phyloP scores from a whole-genome alignment of 495 filamentous ascomycete genomes.

The Hypoxylon fuscum region DNA sequence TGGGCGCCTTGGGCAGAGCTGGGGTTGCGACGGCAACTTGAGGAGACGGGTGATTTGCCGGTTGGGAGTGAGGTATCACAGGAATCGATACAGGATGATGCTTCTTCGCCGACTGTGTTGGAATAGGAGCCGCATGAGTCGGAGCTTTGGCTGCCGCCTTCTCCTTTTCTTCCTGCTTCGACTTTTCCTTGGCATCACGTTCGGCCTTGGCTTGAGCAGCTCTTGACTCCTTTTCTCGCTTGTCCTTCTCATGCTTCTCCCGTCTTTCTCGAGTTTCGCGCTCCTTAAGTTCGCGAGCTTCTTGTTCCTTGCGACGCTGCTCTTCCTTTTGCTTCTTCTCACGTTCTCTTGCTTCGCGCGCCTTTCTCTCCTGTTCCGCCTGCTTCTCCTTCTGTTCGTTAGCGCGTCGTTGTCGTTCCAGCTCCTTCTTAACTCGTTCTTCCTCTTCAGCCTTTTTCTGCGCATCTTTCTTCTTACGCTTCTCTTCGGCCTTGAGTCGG shows the following conservation, averaged over 20 bases:
- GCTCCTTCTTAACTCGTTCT: slow-evolving; percentile 80
- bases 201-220: slow-evolving; percentile 56
- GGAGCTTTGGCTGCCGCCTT: slow-evolving; percentile 56
- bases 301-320: slow-evolving; percentile 57
- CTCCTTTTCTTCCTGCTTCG: slow-evolving; percentile 62
- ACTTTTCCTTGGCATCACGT: slow-evolving; percentile 59
- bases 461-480: slow-evolving; percentile 89
- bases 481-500: slow-evolving; percentile 82
- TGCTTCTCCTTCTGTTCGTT: slow-evolving; percentile 87
- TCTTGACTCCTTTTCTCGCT: slow-evolving; percentile 58
- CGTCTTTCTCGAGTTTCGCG: slow-evolving; percentile 76
- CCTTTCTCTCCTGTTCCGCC: slow-evolving; percentile 83
- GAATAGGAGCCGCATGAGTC: slow-evolving; percentile 46
- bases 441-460: slow-evolving; percentile 91
- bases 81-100: slow-evolving; percentile 62
- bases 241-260: slow-evolving; percentile 71
- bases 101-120: slow-evolving; percentile 59
- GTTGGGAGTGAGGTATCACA: slow-evolving; percentile 56
- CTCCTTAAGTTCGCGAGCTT: slow-evolving; percentile 65
- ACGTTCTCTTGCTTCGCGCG: slow-evolving; percentile 71
- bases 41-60: slow-evolving; percentile 71
- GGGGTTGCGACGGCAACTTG: slow-evolving; percentile 81
- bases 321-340: slow-evolving; percentile 70
- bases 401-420: slow-evolving; percentile 76
- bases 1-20: slow-evolving; percentile 81